Conservation (phyloP, 306 rosid species). For the Clitoria ternatea region DNA sequence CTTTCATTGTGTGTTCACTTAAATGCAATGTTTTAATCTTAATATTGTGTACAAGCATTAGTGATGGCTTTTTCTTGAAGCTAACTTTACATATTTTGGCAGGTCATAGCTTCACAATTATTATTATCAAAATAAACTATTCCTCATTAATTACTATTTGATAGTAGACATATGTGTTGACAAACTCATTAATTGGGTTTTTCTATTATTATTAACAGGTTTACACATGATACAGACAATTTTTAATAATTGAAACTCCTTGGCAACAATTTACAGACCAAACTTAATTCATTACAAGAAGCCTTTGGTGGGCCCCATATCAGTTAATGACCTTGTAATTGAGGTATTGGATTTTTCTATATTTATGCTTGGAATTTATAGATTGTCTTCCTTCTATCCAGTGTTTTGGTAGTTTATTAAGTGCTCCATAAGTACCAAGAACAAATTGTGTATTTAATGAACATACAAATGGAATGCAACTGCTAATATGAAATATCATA, state of each 20-base stretch:
- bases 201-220: slow-evolving; percentile 10
- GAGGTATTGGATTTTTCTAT: too few relatives aligned
- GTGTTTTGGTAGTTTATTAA: too few relatives aligned
- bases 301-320: too few relatives aligned
- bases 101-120: slow-evolving; percentile 94
- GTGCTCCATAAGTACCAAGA: too few relatives aligned
- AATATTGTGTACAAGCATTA: slow-evolving; percentile 13
- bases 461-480: too few relatives aligned
- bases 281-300: slow-evolving; percentile 89
- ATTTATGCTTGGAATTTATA: too few relatives aligned
- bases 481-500: too few relatives aligned
- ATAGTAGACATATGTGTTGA: slow-evolving; percentile 90
- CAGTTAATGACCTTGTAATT: too few relatives aligned
- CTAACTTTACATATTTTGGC: slow-evolving; percentile 37
- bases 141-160: slow-evolving; percentile 95
- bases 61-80: slow-evolving; percentile 19
- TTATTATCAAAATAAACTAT: slow-evolving; percentile 92
- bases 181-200: slow-evolving; percentile 81
- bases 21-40: neutral
- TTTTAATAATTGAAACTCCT: neutral
- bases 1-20: neutral
- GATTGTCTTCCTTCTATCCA: too few relatives aligned
- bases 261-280: slow-evolving; percentile 59
- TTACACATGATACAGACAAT: slow-evolving; percentile 12
- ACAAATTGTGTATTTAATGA: too few relatives aligned